Base-by-base conservation (phyloP, 441 rosid species). In the Raphanus hybrid region DNA sequence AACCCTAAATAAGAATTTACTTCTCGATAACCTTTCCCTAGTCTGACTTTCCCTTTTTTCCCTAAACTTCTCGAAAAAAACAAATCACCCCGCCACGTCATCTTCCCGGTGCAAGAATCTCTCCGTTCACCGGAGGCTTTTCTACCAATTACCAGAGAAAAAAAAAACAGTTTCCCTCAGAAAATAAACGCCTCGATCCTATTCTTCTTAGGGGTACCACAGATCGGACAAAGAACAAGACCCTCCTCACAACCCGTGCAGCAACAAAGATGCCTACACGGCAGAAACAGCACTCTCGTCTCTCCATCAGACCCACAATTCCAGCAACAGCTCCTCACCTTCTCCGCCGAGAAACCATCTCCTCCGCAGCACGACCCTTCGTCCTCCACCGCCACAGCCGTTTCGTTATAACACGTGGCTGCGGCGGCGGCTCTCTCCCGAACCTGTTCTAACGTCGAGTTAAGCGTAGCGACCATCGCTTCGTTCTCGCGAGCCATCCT, bases 261-360 rank as follows among this genome's bases (percentile, higher is more conserved):
- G 32, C 95, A 83, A 79, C 93, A 88, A 14, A 94, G 90, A 82
- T 94, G 98, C 77, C 94, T 88, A 71, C 98, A 94, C 65, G 98
- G 98, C 78, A 94, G 84, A 79, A 92, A 91, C 89, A 94, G 73
- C 39, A 82, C 85, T 26, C 82, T 75, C 68, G 82, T 70, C 5
- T 29, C 67, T 29, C 84, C 73, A 3, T 63, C 20, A 8, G 82
- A 74, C 45, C 75, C 81, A 48, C 84, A 82, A 61, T 67, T 71
- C 73, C 29, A 76, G 69, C 97, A 92, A 18, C 73, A 15, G 80
- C 61, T 48, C 72, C 64, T 50, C 34, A 2, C 50, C 76, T 16
- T 69, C 64, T 62, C 32, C 64, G 9, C 81, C 77, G 52, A 64
- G 0, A 67, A 26, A 29, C n/a, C 18, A 50, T 78, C 69, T 14